Conservation (phyloP, 331 rosid species). For the Quercus lobata region DNA sequence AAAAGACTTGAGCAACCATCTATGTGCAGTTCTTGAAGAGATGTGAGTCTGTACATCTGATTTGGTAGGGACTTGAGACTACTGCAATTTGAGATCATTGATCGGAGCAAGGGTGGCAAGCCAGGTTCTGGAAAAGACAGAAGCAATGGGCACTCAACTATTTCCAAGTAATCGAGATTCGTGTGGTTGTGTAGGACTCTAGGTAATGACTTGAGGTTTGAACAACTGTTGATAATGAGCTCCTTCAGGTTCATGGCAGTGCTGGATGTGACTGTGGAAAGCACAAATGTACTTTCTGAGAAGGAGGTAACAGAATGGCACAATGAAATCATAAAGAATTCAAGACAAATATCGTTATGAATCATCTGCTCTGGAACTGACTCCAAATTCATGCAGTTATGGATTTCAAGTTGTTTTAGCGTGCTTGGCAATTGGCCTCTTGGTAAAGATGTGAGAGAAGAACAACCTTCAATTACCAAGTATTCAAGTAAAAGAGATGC, state of each 20-base stretch:
- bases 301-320: conserved; percentile 8
- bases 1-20: conserved; percentile 15
- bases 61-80: conserved; percentile 25
- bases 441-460: conserved; percentile 27
- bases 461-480: conserved; percentile 31
- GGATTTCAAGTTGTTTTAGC: conserved; percentile 27
- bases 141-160: conserved; percentile 26
- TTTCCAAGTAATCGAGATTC: conserved; percentile 19
- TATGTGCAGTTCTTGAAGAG: conserved; percentile 18
- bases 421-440: conserved; percentile 19
- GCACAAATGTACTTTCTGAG: neutral
- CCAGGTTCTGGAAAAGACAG: conserved; percentile 15
- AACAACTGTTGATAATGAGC: conserved; percentile 21
- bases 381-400: conserved; percentile 13
- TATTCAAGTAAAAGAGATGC: conserved; percentile 14
- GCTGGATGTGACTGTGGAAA: neutral
- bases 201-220: conserved; percentile 16
- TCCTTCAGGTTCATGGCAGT: conserved; percentile 21
- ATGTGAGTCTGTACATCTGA: conserved; percentile 16
- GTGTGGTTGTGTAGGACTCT: conserved; percentile 18
- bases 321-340: neutral
- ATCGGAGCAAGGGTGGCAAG: conserved; percentile 7
- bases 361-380: conserved; percentile 9
- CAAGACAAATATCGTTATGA: conserved; percentile 10
- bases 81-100: conserved; percentile 12